Conservation (phyloP, 169 alveolate genomes). For the Babesia gibsoni region DNA sequence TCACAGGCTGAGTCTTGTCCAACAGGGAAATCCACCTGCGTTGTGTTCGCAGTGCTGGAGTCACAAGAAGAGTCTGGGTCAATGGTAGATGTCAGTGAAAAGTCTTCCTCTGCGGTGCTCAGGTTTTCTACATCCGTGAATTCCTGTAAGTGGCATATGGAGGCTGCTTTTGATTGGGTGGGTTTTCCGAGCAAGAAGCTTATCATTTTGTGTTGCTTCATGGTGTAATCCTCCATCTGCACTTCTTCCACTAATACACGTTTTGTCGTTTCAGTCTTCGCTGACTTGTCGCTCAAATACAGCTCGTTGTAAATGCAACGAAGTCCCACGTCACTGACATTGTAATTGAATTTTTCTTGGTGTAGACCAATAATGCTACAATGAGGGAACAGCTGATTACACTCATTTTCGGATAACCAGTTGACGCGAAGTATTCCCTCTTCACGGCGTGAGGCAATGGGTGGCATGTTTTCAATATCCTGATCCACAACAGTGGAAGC, state of each 20-base stretch:
- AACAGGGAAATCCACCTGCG: background rate
- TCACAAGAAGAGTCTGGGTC: slow-evolving; percentile 12
- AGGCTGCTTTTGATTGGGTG: background rate
- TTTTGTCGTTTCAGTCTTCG: background rate
- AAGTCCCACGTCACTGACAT: slow-evolving; percentile 48
- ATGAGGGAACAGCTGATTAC: slow-evolving; percentile 56
- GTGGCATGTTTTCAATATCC: slow-evolving; percentile 4
- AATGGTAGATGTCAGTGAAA: background rate
- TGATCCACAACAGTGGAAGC: background rate
- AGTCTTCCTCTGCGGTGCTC: slow-evolving; percentile 14
- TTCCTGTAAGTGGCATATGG: background rate
- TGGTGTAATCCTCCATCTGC: background rate
- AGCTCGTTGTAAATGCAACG: slow-evolving; percentile 57
- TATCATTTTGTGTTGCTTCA: slow-evolving; percentile 17
- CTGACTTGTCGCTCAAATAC: slow-evolving; percentile 21
- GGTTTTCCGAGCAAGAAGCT: slow-evolving; percentile 12
- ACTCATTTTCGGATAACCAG: slow-evolving; percentile 54
- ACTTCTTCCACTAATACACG: background rate
- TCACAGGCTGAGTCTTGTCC: background rate
- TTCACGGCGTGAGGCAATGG: slow-evolving; percentile 46
- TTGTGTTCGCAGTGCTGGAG: background rate
- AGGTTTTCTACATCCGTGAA: slow-evolving; percentile 4
- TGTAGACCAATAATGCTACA: slow-evolving; percentile 57
- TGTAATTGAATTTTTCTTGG: slow-evolving; percentile 31
- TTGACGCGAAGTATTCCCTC: slow-evolving; percentile 45